Evolutionary conservation across 495 filamentous ascomycete species (phyloP), one percentile per base, ranked within the genome.

Genomic region (Hypoxylon perforatum): DNA sequence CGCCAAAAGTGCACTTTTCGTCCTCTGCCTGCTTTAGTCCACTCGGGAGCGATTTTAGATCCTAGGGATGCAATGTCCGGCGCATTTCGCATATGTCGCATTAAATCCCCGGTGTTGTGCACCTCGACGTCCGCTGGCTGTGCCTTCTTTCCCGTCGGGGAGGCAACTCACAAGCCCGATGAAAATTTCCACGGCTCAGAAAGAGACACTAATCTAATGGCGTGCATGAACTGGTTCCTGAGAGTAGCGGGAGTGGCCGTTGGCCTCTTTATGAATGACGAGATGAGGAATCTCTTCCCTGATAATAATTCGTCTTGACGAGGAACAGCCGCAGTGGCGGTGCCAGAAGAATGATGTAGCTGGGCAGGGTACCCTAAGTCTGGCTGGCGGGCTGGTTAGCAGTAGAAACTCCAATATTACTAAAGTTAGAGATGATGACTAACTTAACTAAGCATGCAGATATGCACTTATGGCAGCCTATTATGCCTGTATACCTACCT

Each of bases 1-100:
- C 51, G 35, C n/a, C 11, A 11, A 69, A 69, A 60, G 60, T 69
- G 65, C 65, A 69, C 15, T 58, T 67, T 52, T 41, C 7, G 4
- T 36, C 36, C 15, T 47, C 41, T 39, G 53, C 10, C 14, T 36
- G 23, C 17, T 14, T 47, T 11, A 21, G 42, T 33, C 5, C 19
- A 25, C 33, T 23, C 39, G 48, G 28, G 17, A 52, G 25, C 17
- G n/a, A 21, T 25, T 56, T 42, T 50, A 14, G 23, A 9, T 21
- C 15, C 33, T n/a, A 28, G 23, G 52, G 10, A 38, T 28, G 36
- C 35, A 67, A 57, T 33, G 35, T 17, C 38, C 57, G 57, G 41
- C 17, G 45, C 22, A 57, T 30, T 39, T 45, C 39, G 38, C 25
- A 41, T 45, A n/a, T n/a, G n/a, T n/a, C n/a, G n/a, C n/a, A n/a